These are phyloP conservation scores for Clitopilus hobsonii DNA, from an alignment of 768 basidiomycete species.

Conservation along the genomic window DNA sequence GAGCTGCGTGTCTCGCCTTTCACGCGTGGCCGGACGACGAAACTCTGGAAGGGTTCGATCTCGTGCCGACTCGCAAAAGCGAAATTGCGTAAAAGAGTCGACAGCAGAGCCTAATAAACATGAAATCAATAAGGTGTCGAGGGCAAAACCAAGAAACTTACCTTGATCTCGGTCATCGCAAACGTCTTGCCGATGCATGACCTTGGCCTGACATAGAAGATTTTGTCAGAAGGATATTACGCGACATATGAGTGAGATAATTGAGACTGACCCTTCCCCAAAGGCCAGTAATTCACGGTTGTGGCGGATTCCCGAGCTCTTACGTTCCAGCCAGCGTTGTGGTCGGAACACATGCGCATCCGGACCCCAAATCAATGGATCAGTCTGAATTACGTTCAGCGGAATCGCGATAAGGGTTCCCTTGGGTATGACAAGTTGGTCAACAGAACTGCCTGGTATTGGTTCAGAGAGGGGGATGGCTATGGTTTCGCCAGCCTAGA, in stretches of 20 bases:
- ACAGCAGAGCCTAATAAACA: slow-evolving; percentile 28
- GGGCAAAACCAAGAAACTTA: slow-evolving; percentile 14
- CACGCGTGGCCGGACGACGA: slow-evolving; percentile 58
- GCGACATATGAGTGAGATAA: background rate
- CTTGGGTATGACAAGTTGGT: slow-evolving; percentile 46
- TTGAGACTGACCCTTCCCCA: slow-evolving; percentile 44
- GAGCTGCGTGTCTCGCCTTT: slow-evolving; percentile 49
- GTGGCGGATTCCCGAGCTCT: slow-evolving; percentile 20
- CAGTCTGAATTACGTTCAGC: slow-evolving; percentile 52
- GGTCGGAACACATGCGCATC: slow-evolving; percentile 57
- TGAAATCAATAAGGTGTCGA: background rate
- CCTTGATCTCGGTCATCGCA: slow-evolving; percentile 58
- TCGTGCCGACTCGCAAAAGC: slow-evolving; percentile 44
- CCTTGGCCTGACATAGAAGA: slow-evolving; percentile 39
- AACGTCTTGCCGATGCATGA: slow-evolving; percentile 58
- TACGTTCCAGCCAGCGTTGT: slow-evolving; percentile 54
- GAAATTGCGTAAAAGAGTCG: slow-evolving; percentile 51
- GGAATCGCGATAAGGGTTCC: slow-evolving; percentile 53
- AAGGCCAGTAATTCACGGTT: slow-evolving; percentile 50
- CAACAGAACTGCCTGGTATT: slow-evolving; percentile 37
- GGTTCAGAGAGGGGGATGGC: slow-evolving; percentile 51
- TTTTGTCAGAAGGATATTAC: slow-evolving; percentile 5
- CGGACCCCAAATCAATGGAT: slow-evolving; percentile 52
- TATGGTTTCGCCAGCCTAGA: slow-evolving; percentile 47
- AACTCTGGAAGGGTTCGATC: slow-evolving; percentile 62